Evolutionary conservation across 352 stramenopile genomes (phyloP), one percentile per base, ranked within the genome.

Genomic region (Phytophthora sansomeana): DNA sequence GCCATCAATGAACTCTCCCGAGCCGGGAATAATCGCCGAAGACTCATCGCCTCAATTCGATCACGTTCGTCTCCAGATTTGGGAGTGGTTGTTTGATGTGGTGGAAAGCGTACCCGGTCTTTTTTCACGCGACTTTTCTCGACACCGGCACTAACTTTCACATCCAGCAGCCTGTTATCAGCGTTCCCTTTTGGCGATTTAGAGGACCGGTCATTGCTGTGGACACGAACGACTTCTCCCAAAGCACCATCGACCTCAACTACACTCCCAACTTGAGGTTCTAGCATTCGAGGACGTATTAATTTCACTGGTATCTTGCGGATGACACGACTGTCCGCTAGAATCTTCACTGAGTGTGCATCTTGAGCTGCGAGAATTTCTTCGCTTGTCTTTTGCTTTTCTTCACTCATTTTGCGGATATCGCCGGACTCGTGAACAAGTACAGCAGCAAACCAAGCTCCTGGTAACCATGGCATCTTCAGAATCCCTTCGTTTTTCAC

Each of bases 21-120:
- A 21, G 80, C 71, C 39, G 85, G 78, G 28, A 92, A 91, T 30
- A 92, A 67, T 14, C 77, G 70, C n/a, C 78, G 83, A 43, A 92
- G 77, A 30, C 82, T 91, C 85, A 90, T 91, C 8, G 82, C 82
- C 67, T 90, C 79, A 48, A 91, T 91, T 30, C 53, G 56, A 38
- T 69, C 63, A 16, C 71, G 58, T 5, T 69, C 65, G 42, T 55
- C 63, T 35, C 35, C 58, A 21, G 39, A 52, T 52, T 48, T 69
- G n/a, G 55, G 28, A n/a, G 33, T 53, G 19, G 41, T 14, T 8
- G 11, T n/a, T 32, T 51, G 26, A 36, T 61, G 55, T n/a, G 76
- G 70, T 3, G 82, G 85, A 56, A 79, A 93, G 26, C 58, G 68
- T 16, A 90, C 64, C n/a, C 75, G 81, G 41, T 87, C 50, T 33